Evolutionary conservation across 1,139 yeast species (phyloP), one percentile per base, ranked within the genome.

Genomic region (Tardiomyces digboiensis): DNA sequence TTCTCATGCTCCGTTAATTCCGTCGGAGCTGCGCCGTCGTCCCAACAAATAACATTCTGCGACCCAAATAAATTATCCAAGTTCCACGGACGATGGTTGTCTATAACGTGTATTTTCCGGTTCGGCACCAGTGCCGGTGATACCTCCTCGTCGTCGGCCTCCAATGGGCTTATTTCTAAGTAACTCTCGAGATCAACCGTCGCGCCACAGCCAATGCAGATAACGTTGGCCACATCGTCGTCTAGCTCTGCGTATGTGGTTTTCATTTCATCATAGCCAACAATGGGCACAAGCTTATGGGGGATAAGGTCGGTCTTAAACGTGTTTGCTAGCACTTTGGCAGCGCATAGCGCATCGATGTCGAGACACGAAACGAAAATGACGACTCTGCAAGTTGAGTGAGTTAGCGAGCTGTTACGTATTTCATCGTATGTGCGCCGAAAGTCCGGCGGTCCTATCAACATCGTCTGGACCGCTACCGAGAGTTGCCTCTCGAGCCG

Each of bases 41-140:
- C 97, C 49, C 89, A 75, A 61, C 97, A 91, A 5, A 77, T 71
- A 10, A 91, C 78, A 54, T 79, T 71, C n/a, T 78, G 76, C 2
- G 94, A 81, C 2, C 95, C 96, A 70, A 86, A 89, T 43, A 91
- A 60, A 60, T 93, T 93, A 59, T 89, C 96, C 53, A 93, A 68
- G 62, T 88, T 88, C 97, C 97, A 91, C 2, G 98, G 99, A 51
- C 97, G 70, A 52, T 86, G 94, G 4, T 95, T 91, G 62, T 93
- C 99, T 48, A 91, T 72, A 13, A 93, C 75, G 58, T 85, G 93
- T 1, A 93, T 73, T 47, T 73, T 73, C 52, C 82, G 69, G 39
- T 64, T 68, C 36, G 71, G 59, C 33, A 54, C 57, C 26, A 56
- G 47, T 16, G 10, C 16, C 5, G 16, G 5, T 5, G 33, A 5